These are phyloP conservation scores for Daldinia concentrica DNA, from an alignment of 495 filamentous ascomycete genomes.

Conservation along the genomic window DNA sequence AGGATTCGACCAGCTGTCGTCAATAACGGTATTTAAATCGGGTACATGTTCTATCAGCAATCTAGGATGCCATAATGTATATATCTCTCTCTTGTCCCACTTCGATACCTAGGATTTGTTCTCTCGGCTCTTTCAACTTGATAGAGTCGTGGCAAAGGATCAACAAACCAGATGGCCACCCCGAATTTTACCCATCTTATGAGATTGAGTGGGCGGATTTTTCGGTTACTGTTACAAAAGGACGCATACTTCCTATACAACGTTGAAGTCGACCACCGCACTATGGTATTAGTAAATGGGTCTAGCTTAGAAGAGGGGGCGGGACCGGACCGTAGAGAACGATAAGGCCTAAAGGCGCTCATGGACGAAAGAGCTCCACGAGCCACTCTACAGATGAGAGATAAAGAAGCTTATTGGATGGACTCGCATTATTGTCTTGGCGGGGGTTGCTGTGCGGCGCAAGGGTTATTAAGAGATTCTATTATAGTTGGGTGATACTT, in stretches of 20 bases:
- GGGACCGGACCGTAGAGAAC: constrained; percentile 16
- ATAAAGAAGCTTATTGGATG: constrained; percentile 24
- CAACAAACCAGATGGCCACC: constrained; percentile 23
- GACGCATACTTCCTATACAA: constrained; percentile 10
- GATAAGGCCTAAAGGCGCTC: constrained; percentile 13
- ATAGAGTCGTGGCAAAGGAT: constrained; percentile 21
- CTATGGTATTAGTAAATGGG: constrained; percentile 15
- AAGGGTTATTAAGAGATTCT: constrained; percentile 25
- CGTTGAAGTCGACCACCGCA: constrained; percentile 9
- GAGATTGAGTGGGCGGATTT: constrained; percentile 16
- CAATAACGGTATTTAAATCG: constrained; percentile 8
- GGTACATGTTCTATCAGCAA: constrained; percentile 15
- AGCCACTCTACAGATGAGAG: constrained; percentile 28
- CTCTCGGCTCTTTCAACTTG: constrained; percentile 9
- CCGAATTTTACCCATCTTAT: constrained; percentile 17
- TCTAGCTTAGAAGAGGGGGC: constrained; percentile 15
- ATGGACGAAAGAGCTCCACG: constrained; percentile 8
- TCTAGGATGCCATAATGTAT: constrained; percentile 24
- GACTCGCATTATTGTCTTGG: constrained; percentile 29
- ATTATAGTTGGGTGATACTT: constrained; percentile 31
- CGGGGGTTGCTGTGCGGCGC: constrained; percentile 32
- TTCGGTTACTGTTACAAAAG: constrained; percentile 8
- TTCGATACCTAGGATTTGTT: constrained; percentile 10
- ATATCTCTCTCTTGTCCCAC: constrained; percentile 18
- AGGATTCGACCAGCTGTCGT: background rate